Evolutionary conservation across 169 alveolate species (phyloP).

Genomic region (Eimeria acervulina): DNA sequence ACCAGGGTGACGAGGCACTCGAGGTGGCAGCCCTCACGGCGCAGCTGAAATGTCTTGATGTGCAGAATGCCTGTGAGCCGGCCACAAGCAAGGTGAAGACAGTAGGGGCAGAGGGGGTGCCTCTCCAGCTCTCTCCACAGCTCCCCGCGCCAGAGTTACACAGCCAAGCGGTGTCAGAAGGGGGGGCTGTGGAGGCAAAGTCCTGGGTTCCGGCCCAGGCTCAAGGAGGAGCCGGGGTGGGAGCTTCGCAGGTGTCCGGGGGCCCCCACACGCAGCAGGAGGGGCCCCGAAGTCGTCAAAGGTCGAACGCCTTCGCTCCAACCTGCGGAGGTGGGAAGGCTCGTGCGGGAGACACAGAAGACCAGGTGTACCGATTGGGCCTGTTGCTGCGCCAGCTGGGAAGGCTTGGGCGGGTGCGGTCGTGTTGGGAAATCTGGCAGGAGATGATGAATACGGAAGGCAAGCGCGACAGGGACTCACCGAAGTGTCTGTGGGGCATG

Average conservation of each 20-base stretch:
- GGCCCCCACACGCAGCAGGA: conserved; percentile 18
- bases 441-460: conserved; percentile 79
- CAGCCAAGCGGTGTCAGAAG: conserved; percentile 11
- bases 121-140: conserved; percentile 5
- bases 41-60: conserved; percentile 13
- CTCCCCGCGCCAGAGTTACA: not conserved
- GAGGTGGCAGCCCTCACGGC: conserved; percentile 60
- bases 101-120: not conserved
- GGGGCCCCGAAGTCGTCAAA: conserved; percentile 31
- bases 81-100: conserved; percentile 26
- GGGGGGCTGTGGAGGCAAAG: conserved; percentile 25
- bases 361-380: conserved; percentile 79
- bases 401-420: conserved; percentile 76
- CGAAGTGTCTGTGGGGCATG: not conserved
- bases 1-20: not conserved
- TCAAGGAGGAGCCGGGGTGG: conserved; percentile 13
- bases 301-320: conserved; percentile 40
- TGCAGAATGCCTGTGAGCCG: conserved; percentile 38
- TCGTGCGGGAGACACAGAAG: conserved; percentile 50
- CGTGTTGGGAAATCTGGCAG: conserved; percentile 83
- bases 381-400: conserved; percentile 82
- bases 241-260: not conserved
- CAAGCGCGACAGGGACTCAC: not conserved
- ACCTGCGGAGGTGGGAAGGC: conserved; percentile 31
- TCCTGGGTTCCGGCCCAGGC: conserved; percentile 16